phyloP scores from a whole-genome alignment of 2,329 filamentous ascomycete genomes.

The Pestalotiopsis sp. region DNA sequence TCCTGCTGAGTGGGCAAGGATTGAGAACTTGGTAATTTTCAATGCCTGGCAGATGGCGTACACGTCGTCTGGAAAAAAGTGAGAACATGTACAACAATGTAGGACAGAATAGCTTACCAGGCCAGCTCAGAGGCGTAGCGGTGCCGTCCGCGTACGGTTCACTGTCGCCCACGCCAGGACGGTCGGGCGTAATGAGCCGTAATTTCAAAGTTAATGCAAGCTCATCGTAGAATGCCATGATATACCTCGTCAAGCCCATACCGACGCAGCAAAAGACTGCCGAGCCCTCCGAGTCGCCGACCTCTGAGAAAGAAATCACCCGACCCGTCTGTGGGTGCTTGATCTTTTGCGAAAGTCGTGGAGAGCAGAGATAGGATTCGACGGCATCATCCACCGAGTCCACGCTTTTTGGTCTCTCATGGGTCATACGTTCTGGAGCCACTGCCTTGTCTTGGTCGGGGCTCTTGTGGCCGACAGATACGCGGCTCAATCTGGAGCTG shows the following conservation, averaged over 20 bases:
- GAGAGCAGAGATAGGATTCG: slow-evolving; percentile 79
- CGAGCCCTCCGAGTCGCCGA: slow-evolving; percentile 88
- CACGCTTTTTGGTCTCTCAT: slow-evolving; percentile 75
- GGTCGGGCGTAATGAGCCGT: slow-evolving; percentile 89
- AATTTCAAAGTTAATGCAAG: slow-evolving; percentile 86
- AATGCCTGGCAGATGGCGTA: slow-evolving; percentile 90
- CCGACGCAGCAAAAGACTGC: slow-evolving; percentile 96
- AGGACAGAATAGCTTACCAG: slow-evolving; percentile 61
- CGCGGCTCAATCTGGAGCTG: slow-evolving; percentile 60
- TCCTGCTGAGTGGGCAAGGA: slow-evolving; percentile 93
- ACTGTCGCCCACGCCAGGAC: slow-evolving; percentile 91
- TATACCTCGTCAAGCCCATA: slow-evolving; percentile 94
- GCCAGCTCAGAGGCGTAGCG: slow-evolving; percentile 89
- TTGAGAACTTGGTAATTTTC: slow-evolving; percentile 93
- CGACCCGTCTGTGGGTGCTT: slow-evolving; percentile 83
- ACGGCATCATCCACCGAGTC: slow-evolving; percentile 92
- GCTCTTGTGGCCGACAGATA: slow-evolving; percentile 50
- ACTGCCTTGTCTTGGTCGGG: slow-evolving; percentile 27
- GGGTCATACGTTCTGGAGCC: slow-evolving; percentile 50
- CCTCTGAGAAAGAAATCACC: slow-evolving; percentile 93
- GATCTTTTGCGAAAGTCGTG: slow-evolving; percentile 86
- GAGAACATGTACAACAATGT: slow-evolving; percentile 23
- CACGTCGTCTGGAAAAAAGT: slow-evolving; percentile 66
- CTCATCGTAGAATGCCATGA: slow-evolving; percentile 97
- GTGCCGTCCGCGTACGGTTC: slow-evolving; percentile 81